Percentiles rank a stretch among this genome's conserved stretches.
These are phyloP conservation scores for Syzygium syzygioides DNA, from an alignment of 441 rosid genomes.

Conservation along the genomic window DNA sequence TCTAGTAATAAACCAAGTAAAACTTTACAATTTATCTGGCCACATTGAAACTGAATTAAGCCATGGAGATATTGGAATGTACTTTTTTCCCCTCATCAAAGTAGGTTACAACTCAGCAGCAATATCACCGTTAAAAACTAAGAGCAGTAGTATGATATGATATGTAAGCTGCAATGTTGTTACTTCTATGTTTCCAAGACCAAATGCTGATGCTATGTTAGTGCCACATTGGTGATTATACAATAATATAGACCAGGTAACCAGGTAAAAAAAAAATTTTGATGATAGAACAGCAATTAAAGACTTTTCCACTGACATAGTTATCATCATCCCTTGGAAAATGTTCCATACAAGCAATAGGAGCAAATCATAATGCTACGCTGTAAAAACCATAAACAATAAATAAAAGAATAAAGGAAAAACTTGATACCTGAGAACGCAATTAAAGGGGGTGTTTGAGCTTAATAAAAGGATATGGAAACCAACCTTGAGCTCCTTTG, in stretches of 20 bases:
- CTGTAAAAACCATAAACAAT: not conserved
- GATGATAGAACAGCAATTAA: not conserved
- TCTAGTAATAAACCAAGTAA: not conserved
- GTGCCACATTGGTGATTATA: not conserved
- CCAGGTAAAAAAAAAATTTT: not conserved
- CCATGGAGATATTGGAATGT: not conserved
- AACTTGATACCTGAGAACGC: not conserved
- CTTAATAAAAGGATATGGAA: not conserved
- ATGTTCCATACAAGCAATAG: not conserved
- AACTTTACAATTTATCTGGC: not conserved
- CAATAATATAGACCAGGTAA: not conserved
- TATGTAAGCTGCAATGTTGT: not conserved
- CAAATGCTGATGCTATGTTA: not conserved
- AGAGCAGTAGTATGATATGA: not conserved
- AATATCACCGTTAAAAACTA: not conserved
- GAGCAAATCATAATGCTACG: not conserved
- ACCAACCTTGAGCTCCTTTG: constrained; percentile 1
- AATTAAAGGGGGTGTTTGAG: not conserved
- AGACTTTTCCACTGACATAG: not conserved
- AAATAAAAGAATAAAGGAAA: not conserved
- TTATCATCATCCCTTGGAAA: not conserved
- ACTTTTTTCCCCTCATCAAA: not conserved
- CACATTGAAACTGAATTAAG: not conserved
- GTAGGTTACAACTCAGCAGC: not conserved
- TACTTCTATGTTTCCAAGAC: not conserved